Conservation (phyloP, 805 yeast species). For the Candida piceae region DNA sequence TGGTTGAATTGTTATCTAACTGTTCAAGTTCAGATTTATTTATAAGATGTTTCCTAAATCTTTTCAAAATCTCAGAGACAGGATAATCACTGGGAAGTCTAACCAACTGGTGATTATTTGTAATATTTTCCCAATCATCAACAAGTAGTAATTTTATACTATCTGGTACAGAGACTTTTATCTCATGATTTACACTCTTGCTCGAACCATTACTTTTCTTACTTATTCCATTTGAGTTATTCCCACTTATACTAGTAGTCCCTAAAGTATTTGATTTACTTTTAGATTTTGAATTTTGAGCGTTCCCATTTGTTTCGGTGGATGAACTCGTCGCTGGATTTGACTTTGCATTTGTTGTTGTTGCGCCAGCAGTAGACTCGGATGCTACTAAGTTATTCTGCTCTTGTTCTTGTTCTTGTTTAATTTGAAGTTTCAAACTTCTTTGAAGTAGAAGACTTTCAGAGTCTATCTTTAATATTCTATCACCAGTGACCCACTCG, state of each 20-base stretch:
- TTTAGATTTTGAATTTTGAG: not conserved
- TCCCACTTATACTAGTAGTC: not conserved
- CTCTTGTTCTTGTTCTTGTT: conserved; percentile 7
- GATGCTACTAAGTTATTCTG: conserved; percentile 8
- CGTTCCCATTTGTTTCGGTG: not conserved
- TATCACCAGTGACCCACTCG: conserved; percentile 78
- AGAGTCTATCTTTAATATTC: conserved; percentile 64
- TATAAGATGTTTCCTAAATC: conserved; percentile 33
- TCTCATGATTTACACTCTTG: conserved; percentile 31
- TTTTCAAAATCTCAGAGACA: conserved; percentile 48
- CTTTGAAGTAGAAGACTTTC: conserved; percentile 64
- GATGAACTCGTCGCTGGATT: not conserved
- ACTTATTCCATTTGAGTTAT: not conserved
- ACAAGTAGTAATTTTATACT: conserved; percentile 66
- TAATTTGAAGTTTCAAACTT: conserved; percentile 40
- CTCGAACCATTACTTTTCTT: not conserved
- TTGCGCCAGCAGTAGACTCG: conserved; percentile 1
- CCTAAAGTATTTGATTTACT: not conserved
- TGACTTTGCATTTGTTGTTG: not conserved
- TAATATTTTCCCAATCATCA: conserved; percentile 90
- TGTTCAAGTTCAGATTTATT: conserved; percentile 15
- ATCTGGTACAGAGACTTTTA: conserved; percentile 57
- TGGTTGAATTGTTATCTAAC: too few species aligned
- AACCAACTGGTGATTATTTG: conserved; percentile 71
- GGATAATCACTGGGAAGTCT: conserved; percentile 54